Base-by-base conservation (phyloP, 805 yeast species). In the Kodamaea leandrae region DNA sequence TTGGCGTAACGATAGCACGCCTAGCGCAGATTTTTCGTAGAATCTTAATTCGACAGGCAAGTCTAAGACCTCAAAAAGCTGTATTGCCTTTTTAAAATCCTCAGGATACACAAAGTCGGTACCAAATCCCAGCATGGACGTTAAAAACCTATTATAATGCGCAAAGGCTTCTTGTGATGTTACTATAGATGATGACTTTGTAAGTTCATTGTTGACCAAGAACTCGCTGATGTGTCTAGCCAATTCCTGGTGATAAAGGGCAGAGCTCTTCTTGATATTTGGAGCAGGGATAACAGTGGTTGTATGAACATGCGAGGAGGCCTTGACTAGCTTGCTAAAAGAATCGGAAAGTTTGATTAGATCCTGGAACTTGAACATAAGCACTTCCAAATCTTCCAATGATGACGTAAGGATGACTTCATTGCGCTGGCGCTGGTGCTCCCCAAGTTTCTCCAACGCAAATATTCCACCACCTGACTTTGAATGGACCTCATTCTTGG, bases 221-320 rank as follows among this genome's bases (percentile, higher is more conserved):
- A 79, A 89, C 51, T 86, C 96, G 29, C 87, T 81, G 2, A 91
- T 56, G 53, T 87, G 90, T 39, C 96, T 72, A 0, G 96, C 77
- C 13, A 88, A 64, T 52, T 88, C 96, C 44, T 79, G 78, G 20
- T 75, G 62, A 45, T 74, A 77, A n/a, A 72, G 50, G 10, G 54
- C 42, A 4, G 70, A 62, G 2, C 47, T 52, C 42, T 60, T 64
- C 46, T 59, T 47, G 57, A 66, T 65, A 44, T 63, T 50, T 48
- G 76, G 51, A 39, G 68, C 60, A 36, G 67, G 64, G 2, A 63
- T 51, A 10, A 49, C 32, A 4, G 26, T 12, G 2, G 32, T 19
- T 18, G 19, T 18, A 20, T 25, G 19, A 17, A 7, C 18, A 10
- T 18, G 37, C 12, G 39, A 10, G 15, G 30, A n/a, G 14, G 28